Base-by-base conservation (phyloP, 257 asterid genomes). In the Verbena officinalis region DNA sequence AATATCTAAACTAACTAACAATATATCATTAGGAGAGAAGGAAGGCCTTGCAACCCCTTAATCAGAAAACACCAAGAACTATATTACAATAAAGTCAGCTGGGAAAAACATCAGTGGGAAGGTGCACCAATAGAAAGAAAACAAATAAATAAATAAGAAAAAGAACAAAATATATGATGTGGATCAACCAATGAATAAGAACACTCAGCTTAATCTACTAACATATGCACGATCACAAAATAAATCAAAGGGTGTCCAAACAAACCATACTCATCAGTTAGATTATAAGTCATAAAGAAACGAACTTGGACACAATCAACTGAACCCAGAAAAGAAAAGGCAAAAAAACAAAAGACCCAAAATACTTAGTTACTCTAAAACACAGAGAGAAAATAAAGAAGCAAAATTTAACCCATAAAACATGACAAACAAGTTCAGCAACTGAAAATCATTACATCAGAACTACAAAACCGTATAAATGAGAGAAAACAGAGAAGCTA, bases 371-470 rank as follows among this genome's bases (percentile, higher is more conserved):
- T 38, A 16, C 64, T 17, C 23, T 6, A 27, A 24, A 21, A 36
- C 9, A 14, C n/a, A 38, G 17, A 27, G 2, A 36, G 17, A 23
- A 48, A 19, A 30, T 12, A 54, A 4, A 60, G 7, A 50, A 45
- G 31, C 20, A 36, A 42, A 46, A 39, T 14, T n/a, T 56, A 51
- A 70, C 60, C 23, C 74, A 56, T 34, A 33, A 49, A 43, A 40
- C 48, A 61, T 20, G 10, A 24, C 60, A 71, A 27, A 3, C 43
- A 31, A 56, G 67, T 46, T 11, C 54, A 60, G 33, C 20, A 68
- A 68, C 9, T 42, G 16, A 45, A 51, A 61, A 69, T 13, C 5
- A 13, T 14, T 38, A n/a, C n/a, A 21, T 30, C 7, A 16, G 55
- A 10, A 54, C 33, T 43, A 5, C 57, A 22, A 34, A 57, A 27